Evolutionary conservation across 805 yeast genomes (phyloP), one percentile per base, ranked within the genome.

Genomic region (Wickerhamomyces sydowiorum): DNA sequence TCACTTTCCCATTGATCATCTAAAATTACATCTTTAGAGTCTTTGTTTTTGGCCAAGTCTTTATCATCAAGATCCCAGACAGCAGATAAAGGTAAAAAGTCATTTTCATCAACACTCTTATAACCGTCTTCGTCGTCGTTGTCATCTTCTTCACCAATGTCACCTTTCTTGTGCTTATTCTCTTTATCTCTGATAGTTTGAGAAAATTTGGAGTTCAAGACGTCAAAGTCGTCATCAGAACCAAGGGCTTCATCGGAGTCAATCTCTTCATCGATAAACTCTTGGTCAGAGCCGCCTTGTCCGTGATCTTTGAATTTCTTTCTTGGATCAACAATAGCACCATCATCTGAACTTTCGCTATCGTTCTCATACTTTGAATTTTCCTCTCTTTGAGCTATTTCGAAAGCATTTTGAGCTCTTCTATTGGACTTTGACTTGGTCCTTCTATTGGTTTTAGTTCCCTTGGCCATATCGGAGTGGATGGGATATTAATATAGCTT

Each of bases 171-270:
- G 27, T 52, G 51, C 43, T 57, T 61, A 52, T 69, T 72, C 30
- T 57, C 59, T 46, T 68, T 69, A 57, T 80, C 87, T 62, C 88
- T 75, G 35, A 81, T 64, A 13, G 83, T 76, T 54, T 82, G 86
- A 6, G 88, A 80, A 48, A 82, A 77, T 56, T 77, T 82, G 24
- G 86, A 76, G 59, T 76, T 74, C 51, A 81, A 61, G 7, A 70
- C 74, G 42, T 80, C 86, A 44, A 73, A 77, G 40, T 80, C 87
- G 50, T 84, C 90, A 44, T 76, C 95, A 0, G 93, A 82, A 1
- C 93, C 96, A 45, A 86, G 64, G 0, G 95, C 96, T 52, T 85
- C 96, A 60, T 89, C 96, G 1, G 96, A 86, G 52, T 83, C 87
- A 36, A 85, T 67, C 46, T 85, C 86, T 54, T 79, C 86, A 53